Percentiles rank a stretch among this genome's conserved stretches.
Conservation (phyloP, 1,139 yeast genomes). For the Lodderomyces orthopsilosis region DNA sequence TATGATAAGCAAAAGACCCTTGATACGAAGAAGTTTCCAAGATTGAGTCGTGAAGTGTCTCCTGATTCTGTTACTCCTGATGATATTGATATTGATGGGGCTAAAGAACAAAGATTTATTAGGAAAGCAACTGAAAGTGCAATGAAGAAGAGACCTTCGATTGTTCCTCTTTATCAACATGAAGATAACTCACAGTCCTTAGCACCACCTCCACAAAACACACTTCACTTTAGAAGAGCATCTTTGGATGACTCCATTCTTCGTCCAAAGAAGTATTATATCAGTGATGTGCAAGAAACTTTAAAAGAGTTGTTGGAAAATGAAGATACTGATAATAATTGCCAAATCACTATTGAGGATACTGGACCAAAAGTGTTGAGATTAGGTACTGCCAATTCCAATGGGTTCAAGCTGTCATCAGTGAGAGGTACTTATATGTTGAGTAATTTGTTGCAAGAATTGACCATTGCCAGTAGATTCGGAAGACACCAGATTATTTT, state of each 20-base stretch:
- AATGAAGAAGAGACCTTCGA: slow-evolving; percentile 26
- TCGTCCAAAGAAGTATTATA: slow-evolving; percentile 58
- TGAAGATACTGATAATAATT: slow-evolving; percentile 86
- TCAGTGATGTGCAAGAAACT: slow-evolving; percentile 73
- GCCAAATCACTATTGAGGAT: slow-evolving; percentile 89
- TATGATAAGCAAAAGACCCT: not conserved
- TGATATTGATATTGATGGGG: slow-evolving; percentile 1
- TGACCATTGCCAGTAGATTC: slow-evolving; percentile 79
- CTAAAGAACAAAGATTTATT: slow-evolving; percentile 1
- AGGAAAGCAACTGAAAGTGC: not conserved
- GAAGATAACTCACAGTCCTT: slow-evolving; percentile 4
- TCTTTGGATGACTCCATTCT: slow-evolving; percentile 60
- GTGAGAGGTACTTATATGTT: slow-evolving; percentile 90
- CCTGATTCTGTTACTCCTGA: slow-evolving; percentile 1
- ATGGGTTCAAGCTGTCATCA: slow-evolving; percentile 70
- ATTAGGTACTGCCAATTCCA: slow-evolving; percentile 81
- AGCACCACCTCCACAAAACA: slow-evolving; percentile 9
- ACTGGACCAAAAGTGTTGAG: slow-evolving; percentile 86
- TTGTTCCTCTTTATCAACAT: slow-evolving; percentile 32
- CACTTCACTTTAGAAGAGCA: slow-evolving; percentile 46
- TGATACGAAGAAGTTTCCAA: not conserved
- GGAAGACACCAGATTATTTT: slow-evolving; percentile 76
- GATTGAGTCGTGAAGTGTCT: slow-evolving; percentile 2
- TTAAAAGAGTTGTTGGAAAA: slow-evolving; percentile 63
- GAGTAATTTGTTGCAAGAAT: slow-evolving; percentile 82